Conservation (phyloP, 2,329 filamentous ascomycete species). For the Pseudocercospora pini-densiflorae region DNA sequence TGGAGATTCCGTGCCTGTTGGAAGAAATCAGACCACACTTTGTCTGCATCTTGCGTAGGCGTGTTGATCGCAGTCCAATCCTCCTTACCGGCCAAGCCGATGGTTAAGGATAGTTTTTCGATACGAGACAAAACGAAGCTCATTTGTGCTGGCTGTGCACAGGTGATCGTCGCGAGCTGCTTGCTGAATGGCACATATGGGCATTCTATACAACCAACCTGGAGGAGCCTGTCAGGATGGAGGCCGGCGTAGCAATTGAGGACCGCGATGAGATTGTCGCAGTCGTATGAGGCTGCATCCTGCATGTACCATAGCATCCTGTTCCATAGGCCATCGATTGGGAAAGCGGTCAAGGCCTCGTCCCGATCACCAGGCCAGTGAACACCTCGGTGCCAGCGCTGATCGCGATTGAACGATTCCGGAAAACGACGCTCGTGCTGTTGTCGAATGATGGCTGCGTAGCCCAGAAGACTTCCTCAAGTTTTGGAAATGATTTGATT, state of each 20-base stretch:
- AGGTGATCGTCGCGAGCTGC: neutral
- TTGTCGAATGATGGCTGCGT: neutral
- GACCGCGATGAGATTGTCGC: neutral
- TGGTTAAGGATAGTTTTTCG: neutral
- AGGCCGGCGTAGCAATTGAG: neutral
- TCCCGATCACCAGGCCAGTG: neutral
- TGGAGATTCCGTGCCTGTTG: neutral
- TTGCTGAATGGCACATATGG: neutral
- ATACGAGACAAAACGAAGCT: neutral
- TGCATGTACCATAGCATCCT: neutral
- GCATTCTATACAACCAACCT: neutral
- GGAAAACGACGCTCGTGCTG: neutral
- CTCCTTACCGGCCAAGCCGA: neutral
- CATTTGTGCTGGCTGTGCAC: neutral
- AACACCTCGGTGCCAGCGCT: neutral
- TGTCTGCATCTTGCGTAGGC: neutral
- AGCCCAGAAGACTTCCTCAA: neutral
- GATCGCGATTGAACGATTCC: neutral
- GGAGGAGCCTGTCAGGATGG: neutral
- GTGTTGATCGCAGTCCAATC: neutral
- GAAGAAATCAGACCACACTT: neutral
- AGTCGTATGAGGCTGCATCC: neutral
- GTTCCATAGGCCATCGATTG: neutral
- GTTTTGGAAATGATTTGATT: neutral
- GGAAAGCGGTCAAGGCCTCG: neutral